phyloP scores from a whole-genome alignment of 345 rosid genomes.

The Fremontodendron californicum region DNA sequence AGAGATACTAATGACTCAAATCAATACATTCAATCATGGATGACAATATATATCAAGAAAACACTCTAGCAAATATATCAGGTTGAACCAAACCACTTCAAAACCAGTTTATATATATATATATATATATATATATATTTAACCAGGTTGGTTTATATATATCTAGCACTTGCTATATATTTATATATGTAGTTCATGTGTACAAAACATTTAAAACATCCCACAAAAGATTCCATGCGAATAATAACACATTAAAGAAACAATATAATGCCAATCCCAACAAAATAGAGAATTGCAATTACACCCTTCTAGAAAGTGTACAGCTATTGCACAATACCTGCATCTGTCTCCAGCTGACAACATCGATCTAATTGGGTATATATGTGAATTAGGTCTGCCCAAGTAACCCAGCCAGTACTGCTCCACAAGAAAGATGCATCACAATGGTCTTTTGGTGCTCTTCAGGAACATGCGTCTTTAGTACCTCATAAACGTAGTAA shows the following conservation, averaged over 20 bases:
- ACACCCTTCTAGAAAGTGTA: neutral
- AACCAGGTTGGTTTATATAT: neutral
- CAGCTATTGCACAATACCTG: slow-evolving; percentile 49
- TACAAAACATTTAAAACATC: neutral
- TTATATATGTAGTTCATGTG: neutral
- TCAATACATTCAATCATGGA: neutral
- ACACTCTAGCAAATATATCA: neutral
- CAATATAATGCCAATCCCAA: neutral
- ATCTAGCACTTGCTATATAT: neutral
- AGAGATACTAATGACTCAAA: neutral
- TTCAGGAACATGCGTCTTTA: slow-evolving; percentile 89
- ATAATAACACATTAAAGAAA: neutral
- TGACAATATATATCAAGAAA: neutral
- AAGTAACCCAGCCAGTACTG: slow-evolving; percentile 80
- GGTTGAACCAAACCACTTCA: neutral
- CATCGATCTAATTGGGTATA: slow-evolving; percentile 94
- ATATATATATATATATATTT: too few relatives aligned
- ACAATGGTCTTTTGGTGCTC: slow-evolving; percentile 78
- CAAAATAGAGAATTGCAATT: neutral
- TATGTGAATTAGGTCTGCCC: slow-evolving; percentile 96
- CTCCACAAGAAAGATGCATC: slow-evolving; percentile 95
- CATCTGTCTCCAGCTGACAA: slow-evolving; percentile 98
- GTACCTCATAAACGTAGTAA: slow-evolving; percentile 88
- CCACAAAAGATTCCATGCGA: neutral
- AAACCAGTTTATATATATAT: neutral